Evolutionary conservation across 2,329 filamentous ascomycete genomes (phyloP), one percentile per base, ranked within the genome.

Genomic region (Talaromyces sp.): DNA sequence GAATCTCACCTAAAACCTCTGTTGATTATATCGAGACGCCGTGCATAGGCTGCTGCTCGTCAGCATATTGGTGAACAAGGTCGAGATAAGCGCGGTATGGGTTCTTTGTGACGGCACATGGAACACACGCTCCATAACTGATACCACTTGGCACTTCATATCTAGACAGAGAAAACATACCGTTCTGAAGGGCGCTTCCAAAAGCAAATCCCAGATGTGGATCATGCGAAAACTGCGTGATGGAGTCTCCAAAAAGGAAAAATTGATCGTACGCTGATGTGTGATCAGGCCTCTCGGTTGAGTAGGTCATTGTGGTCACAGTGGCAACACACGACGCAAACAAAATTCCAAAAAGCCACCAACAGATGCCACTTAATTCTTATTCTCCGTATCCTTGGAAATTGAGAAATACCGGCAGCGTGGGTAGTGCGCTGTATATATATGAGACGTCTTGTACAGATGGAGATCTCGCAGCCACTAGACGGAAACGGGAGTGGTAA

Each of bases 231-330:
- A 83, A 80, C 71, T 98, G 87, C 55, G 93, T 88, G 64, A 98
- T 88, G 33, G 91, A 96, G 77, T 98, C 95, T 59, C 93, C 93
- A 64, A 98, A 90, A 27, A 98, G 85, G 64, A 98, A 81, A 68
- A 93, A 81, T 70, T 93, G 90, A 55, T 88, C 86, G 69, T 89
- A 89, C 17, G 32, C 36, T 17, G 49, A n/a, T 33, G 22, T 61
- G 55, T 19, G 33, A 25, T 19, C 36, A n/a, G 36, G 33, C 33
- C 33, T 13, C 33, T 36, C 33, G 4, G 11, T 36, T 1, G 33
- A 39, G 36, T n/a, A 39, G 8, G 36, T 39, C 59, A 61, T 61
- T 36, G 13, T 61, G 55, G 55, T 33, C 19, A 49, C 55, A 19
- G 49, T 49, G 33, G 36, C 36, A 39, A n/a, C 17, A n/a, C 36